phyloP scores from a whole-genome alignment of 192 early-diverging fungal genomes.

The Entomortierella lignicola region DNA sequence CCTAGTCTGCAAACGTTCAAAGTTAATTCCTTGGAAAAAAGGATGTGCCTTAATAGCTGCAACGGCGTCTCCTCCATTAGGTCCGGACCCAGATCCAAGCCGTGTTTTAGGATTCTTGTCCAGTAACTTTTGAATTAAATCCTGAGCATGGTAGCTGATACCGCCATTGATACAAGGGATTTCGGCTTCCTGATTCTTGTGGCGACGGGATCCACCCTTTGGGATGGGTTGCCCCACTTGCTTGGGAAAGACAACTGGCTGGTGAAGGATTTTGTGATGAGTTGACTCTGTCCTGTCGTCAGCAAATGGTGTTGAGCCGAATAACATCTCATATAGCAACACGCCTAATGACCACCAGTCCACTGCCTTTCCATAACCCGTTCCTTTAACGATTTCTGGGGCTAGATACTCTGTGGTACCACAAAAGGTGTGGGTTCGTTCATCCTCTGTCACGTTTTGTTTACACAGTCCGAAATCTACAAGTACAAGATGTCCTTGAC shows the following conservation, averaged over 20 bases:
- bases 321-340: constrained; percentile 78
- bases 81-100: constrained; percentile 64
- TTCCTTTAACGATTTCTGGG: constrained; percentile 81
- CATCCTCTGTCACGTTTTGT: constrained; percentile 61
- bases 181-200: neutral
- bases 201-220: neutral
- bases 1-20: constrained; percentile 68
- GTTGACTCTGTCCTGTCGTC: constrained; percentile 72
- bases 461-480: constrained; percentile 88
- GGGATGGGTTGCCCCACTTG: constrained; percentile 19
- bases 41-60: constrained; percentile 81
- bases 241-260: constrained; percentile 62
- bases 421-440: constrained; percentile 85
- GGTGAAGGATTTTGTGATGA: constrained; percentile 76
- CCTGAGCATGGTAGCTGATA: constrained; percentile 70
- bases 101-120: constrained; percentile 69
- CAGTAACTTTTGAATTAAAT: constrained; percentile 71
- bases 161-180: constrained; percentile 48
- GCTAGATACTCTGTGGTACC: constrained; percentile 92
- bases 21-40: constrained; percentile 76
- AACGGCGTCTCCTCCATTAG: constrained; percentile 56
- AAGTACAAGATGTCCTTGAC: constrained; percentile 76
- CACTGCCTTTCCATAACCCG: constrained; percentile 77
- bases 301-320: constrained; percentile 80
- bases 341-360: constrained; percentile 91